These are phyloP conservation scores for Pestalotiopsis sp. DNA, from an alignment of 2,329 filamentous ascomycete genomes.

Conservation along the genomic window DNA sequence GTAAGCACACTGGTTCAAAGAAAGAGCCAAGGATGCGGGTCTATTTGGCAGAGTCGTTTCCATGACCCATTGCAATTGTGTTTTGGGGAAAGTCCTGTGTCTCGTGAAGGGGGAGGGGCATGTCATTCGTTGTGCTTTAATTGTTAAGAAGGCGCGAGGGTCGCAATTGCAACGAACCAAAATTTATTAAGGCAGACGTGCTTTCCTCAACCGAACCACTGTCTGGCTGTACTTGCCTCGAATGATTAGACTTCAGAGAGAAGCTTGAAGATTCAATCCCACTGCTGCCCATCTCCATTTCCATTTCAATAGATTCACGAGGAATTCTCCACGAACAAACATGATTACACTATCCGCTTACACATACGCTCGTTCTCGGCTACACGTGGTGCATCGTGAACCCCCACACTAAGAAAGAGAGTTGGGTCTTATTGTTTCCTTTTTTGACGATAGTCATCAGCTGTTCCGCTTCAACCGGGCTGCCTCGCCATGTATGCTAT, in stretches of 20 bases:
- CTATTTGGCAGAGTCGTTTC: background rate
- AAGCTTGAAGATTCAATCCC: no score
- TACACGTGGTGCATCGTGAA: background rate
- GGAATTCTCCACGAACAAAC: no score
- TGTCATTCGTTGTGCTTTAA: background rate
- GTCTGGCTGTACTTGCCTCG: no score
- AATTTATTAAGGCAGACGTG: no score
- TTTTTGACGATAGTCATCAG: slow-evolving; percentile 3
- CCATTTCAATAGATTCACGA: no score
- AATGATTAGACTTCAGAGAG: no score
- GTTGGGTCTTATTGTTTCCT: slow-evolving; percentile 7
- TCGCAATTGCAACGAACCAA: background rate
- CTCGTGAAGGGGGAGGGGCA: background rate
- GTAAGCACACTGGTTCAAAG: background rate
- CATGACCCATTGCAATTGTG: background rate
- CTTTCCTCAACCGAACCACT: background rate
- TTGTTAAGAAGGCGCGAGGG: background rate
- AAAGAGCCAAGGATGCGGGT: background rate
- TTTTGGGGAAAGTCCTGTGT: background rate
- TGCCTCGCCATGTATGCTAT: background rate
- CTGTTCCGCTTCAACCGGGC: slow-evolving; percentile 4
- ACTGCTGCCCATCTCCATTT: no score
- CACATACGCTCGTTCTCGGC: background rate
- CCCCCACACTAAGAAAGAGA: slow-evolving; percentile 8
- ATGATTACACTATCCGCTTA: background rate